Percentiles rank a stretch among this genome's conserved stretches.
These are phyloP conservation scores for Nephelium lappaceum DNA, from an alignment of 345 rosid species.

Conservation along the genomic window DNA sequence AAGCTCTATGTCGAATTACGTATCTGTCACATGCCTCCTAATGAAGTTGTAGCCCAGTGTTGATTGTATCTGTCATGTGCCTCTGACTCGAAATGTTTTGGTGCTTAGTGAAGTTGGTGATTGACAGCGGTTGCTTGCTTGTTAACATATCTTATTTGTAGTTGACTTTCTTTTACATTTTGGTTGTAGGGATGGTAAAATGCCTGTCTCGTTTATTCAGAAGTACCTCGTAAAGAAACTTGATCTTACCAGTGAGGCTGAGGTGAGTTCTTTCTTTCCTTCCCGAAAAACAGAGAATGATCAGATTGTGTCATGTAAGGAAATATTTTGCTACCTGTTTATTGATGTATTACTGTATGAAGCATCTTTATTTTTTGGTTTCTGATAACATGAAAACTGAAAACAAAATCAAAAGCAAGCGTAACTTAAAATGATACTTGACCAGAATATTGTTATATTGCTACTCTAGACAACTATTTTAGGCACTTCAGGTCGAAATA, in stretches of 20 bases:
- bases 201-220: conserved; percentile 69
- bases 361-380: neutral
- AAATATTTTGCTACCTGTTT: neutral
- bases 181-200: conserved; percentile 61
- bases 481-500: neutral
- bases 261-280: conserved; percentile 42
- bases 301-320: neutral
- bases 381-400: neutral
- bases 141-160: neutral
- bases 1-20: too few species aligned
- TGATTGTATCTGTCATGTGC: neutral
- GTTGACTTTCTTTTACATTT: conserved; percentile 10
- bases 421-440: neutral
- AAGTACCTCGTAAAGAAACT: conserved; percentile 76
- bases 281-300: neutral
- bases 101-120: neutral
- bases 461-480: neutral
- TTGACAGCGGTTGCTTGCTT: neutral
- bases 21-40: too few species aligned
- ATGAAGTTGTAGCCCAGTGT: too few species aligned
- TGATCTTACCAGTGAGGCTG: conserved; percentile 56
- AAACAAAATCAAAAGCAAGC: neutral
- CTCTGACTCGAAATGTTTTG: neutral
- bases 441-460: neutral
- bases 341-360: neutral